These are phyloP conservation scores for Dendryphion nanum DNA, from an alignment of 2,329 filamentous ascomycete genomes.

Conservation along the genomic window DNA sequence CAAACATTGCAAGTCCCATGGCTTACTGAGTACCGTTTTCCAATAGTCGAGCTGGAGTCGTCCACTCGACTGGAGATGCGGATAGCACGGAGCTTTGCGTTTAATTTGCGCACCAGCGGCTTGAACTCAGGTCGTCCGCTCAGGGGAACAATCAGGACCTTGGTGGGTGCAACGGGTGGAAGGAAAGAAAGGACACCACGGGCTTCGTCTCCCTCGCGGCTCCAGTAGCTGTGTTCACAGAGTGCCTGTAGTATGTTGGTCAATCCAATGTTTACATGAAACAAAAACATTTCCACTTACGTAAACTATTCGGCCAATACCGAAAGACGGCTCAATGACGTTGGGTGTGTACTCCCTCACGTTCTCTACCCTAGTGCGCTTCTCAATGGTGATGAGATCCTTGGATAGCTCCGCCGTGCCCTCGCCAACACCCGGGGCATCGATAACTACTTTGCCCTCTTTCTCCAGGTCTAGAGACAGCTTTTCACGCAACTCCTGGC, in stretches of 20 bases:
- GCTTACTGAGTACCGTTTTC: conserved; percentile 69
- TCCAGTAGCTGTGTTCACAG: conserved; percentile 96
- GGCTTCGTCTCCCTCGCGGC: conserved; percentile 76
- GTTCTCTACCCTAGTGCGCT: conserved; percentile 77
- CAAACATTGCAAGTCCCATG: neutral
- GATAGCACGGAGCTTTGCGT: conserved; percentile 70
- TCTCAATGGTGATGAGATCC: conserved; percentile 81
- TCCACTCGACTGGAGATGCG: conserved; percentile 85
- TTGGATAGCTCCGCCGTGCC: conserved; percentile 77
- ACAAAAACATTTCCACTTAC: conserved; percentile 13
- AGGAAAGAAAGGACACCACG: conserved; percentile 78
- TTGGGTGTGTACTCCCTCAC: conserved; percentile 91
- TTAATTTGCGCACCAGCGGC: conserved; percentile 71
- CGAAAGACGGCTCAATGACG: conserved; percentile 96
- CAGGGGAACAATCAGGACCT: conserved; percentile 88
- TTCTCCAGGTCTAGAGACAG: conserved; percentile 71
- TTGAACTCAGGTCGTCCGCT: conserved; percentile 74
- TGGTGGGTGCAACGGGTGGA: conserved; percentile 81
- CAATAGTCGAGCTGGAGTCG: conserved; percentile 86
- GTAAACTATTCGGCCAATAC: conserved; percentile 94
- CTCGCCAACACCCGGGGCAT: conserved; percentile 65
- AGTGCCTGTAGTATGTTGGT: conserved; percentile 78
- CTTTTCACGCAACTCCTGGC: conserved; percentile 79
- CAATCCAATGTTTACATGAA: neutral
- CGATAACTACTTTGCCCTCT: conserved; percentile 72